Evolutionary conservation across 805 yeast genomes (phyloP).

Genomic region (Candida ficus): DNA sequence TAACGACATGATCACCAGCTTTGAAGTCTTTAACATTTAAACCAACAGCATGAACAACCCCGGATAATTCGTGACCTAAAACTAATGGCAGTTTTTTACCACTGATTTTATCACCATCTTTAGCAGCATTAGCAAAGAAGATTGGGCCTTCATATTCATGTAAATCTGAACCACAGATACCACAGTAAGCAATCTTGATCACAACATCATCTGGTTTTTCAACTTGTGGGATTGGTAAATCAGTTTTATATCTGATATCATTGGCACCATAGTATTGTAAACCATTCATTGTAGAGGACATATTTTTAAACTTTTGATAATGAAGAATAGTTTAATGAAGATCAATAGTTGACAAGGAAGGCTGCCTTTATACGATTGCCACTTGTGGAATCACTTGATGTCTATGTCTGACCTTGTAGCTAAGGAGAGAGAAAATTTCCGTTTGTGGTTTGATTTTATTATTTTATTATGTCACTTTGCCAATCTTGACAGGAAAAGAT

Average conservation of each 20-base stretch:
- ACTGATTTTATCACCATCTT: conserved; percentile 27
- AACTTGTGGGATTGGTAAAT: conserved; percentile 32
- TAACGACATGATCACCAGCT: conserved; percentile 53
- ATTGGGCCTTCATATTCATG: conserved; percentile 61
- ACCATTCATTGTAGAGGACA: conserved; percentile 32
- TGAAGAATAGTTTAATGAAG: background rate
- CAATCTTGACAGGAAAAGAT: too few species aligned
- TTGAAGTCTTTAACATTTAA: conserved; percentile 42
- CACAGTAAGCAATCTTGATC: conserved; percentile 45
- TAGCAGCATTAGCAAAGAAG: conserved; percentile 46
- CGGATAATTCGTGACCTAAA: conserved; percentile 60
- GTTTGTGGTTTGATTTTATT: too few species aligned
- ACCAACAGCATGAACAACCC: conserved; percentile 50
- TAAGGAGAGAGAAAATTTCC: too few species aligned
- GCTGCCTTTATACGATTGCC: too few species aligned
- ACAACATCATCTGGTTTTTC: conserved; percentile 36
- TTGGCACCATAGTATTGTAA: conserved; percentile 35
- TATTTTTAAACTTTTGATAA: background rate
- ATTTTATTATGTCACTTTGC: too few species aligned
- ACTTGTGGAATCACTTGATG: too few species aligned
- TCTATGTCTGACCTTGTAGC: too few species aligned
- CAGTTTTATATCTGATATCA: conserved; percentile 31
- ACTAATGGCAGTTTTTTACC: conserved; percentile 46
- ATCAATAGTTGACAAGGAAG: background rate
- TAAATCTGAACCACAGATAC: conserved; percentile 55